phyloP scores from a whole-genome alignment of 345 rosid species.

The Lepidium sativum region DNA sequence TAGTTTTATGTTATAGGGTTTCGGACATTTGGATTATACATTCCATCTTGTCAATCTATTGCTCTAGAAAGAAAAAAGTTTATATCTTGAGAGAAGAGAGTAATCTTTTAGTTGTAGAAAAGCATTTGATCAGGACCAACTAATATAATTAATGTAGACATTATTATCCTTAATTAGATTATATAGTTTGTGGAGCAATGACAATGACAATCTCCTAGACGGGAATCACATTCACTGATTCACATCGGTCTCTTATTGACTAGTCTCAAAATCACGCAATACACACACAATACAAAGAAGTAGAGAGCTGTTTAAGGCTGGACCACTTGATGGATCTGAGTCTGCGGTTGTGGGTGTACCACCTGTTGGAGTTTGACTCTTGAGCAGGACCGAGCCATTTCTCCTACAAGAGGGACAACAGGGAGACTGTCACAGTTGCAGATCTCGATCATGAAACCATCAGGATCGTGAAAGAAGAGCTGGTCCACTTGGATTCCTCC shows the following conservation, averaged over 20 bases:
- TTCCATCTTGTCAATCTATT: too few relatives aligned
- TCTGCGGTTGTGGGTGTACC: constrained; percentile 11
- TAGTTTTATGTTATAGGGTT: too few relatives aligned
- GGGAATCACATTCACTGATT: constrained; percentile 2
- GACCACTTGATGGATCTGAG: constrained; percentile 21
- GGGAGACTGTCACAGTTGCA: constrained; percentile 74
- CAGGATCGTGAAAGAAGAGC: constrained; percentile 75
- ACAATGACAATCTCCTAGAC: constrained; percentile 9
- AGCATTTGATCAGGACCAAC: background rate
- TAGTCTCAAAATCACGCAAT: background rate
- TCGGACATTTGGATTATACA: too few relatives aligned
- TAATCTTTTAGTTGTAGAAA: background rate
- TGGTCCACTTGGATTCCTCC: constrained; percentile 69
- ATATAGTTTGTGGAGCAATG: background rate
- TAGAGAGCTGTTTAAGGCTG: background rate
- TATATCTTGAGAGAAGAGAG: background rate
- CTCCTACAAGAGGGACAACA: constrained; percentile 46
- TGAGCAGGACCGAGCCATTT: constrained; percentile 33
- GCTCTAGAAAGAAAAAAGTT: too few relatives aligned
- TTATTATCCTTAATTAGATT: background rate
- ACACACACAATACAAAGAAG: background rate
- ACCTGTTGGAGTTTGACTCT: constrained; percentile 21
- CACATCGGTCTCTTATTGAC: too few relatives aligned
- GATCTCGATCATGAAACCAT: constrained; percentile 78
- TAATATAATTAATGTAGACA: background rate